Base-by-base conservation (phyloP, 1,284 basidiomycete genomes). In the Rhodotorula mucilaginosa region DNA sequence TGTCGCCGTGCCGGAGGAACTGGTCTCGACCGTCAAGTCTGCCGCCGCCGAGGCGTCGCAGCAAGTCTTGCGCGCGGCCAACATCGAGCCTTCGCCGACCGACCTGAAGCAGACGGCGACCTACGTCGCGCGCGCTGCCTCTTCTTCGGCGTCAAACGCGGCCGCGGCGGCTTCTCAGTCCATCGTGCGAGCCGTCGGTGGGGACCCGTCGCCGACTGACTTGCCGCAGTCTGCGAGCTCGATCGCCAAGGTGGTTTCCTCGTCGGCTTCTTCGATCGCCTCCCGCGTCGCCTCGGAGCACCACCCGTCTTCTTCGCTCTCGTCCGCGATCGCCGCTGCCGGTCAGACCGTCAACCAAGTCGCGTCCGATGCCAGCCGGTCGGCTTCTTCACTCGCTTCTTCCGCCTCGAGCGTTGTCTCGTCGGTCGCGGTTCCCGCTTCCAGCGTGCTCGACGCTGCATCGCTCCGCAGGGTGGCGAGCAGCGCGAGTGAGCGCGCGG, bases 131-230 rank as follows among this genome's bases (percentile, higher is more conserved):
- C 59, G 52, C n/a, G 67, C 61, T 6, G 74, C 71, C 2, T 66
- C 64, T 1, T 21, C 61, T 21, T 58, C 54, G 2, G 68, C 64
- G 5, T 66, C 65, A 12, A 18, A 56, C 19, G 68, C 64, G 6
- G 64, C 63, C 46, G 71, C 61, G 26, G 64, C 60, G 13, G 73
- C 71, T 6, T 68, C 68, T 2, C 71, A 70, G 48, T 58, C 64
- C 1, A 61, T 52, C 6, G 49, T 68, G 5, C 48, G 59, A 44
- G 71, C 71, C 0, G 54, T 68, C 44, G 71, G 68, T 15, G 21
- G 48, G 31, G 71, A 74, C 44, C 70, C 71, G 26, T 51, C 60
- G 13, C 71, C 73, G 31, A 68, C 71, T 10, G 73, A 72, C 47
- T 44, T 74, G 1, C 19, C 63, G 1, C 70, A 72, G 26, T 58